Evolutionary conservation across 1,284 basidiomycete genomes (phyloP), one percentile per base, ranked within the genome.

Genomic region (Moesziomyces sp.): DNA sequence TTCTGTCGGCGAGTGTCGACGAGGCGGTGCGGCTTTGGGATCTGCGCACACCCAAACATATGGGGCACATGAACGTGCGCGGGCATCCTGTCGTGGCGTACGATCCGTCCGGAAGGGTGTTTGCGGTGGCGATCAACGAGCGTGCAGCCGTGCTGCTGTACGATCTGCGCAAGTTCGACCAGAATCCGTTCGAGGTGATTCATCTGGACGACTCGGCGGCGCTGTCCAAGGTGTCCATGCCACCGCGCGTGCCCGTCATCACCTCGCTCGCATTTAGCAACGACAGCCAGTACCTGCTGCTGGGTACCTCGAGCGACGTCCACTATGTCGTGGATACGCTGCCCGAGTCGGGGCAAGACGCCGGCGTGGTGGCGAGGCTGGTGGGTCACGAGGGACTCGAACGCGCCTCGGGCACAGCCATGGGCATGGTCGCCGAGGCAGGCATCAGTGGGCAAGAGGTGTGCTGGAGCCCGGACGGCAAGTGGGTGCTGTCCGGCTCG

Each of bases 11-110:
- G 1, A 93, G 95, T 0, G 87, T 93, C 77, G 95, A 99, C 86
- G 93, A 92, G 77, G 95, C 94, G 1, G 94, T 99, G n/a, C 89
- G 94, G 42, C 86, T 99, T 21, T 99, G 97, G 97, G 97, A 99
- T 85, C 87, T 98, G 46, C 90, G 95, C 38, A 87, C 90, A 18
- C 89, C 90, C 1, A 87, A 88, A 28, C 93, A 93, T 81, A 89
- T 87, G 85, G 87, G 86, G 4, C 61, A 85, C 4, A 76, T 88
- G 44, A 85, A 86, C 30, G 74, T 91, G 87, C 86, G 86, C 21
- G 87, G 87, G 1, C 87, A 91, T 24, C 92, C 94, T 0, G 89
- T 96, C 47, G 90, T 94, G 10, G 93, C 95, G 1, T 97, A 96
- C 83, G 97, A 99, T 82, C 88, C 91, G 2, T 89, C 90, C 1